Conservation (phyloP, 108 stramenopile genomes). For the Nitzschia inconspicua region DNA sequence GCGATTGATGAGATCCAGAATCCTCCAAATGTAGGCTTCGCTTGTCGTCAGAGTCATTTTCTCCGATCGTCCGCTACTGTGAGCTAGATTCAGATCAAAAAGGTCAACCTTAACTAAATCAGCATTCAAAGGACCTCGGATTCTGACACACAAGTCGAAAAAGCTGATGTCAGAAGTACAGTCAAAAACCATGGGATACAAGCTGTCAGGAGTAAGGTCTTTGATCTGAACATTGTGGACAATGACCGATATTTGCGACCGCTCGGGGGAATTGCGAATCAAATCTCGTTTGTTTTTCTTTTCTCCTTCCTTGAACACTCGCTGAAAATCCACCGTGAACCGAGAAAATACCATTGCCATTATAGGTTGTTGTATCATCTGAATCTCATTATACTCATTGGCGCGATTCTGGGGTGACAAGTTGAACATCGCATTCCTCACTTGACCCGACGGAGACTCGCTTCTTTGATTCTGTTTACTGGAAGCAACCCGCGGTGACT, state of each 20-base stretch:
- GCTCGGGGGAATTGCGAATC: conserved; percentile 25
- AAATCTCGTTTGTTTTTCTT: conserved; percentile 1
- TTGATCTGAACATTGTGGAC: conserved; percentile 65
- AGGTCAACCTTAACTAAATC: conserved; percentile 74
- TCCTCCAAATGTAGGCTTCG: conserved; percentile 83
- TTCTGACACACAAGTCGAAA: conserved; percentile 73
- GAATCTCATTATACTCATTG: not conserved
- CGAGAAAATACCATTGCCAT: conserved; percentile 54
- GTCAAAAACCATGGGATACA: conserved; percentile 71
- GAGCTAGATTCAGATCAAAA: conserved; percentile 75
- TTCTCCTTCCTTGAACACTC: conserved; percentile 67
- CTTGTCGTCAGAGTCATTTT: conserved; percentile 70
- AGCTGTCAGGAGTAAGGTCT: conserved; percentile 63
- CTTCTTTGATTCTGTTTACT: too few relatives aligned
- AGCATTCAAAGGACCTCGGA: conserved; percentile 64
- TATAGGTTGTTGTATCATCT: conserved; percentile 22
- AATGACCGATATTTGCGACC: conserved; percentile 73
- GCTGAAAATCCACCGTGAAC: conserved; percentile 82
- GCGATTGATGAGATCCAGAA: conserved; percentile 69
- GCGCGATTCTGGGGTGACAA: not conserved
- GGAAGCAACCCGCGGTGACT: too few relatives aligned
- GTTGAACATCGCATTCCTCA: too few relatives aligned
- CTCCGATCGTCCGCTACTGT: conserved; percentile 57
- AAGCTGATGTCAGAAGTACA: conserved; percentile 59
- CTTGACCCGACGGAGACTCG: too few relatives aligned